phyloP scores from a whole-genome alignment of 768 basidiomycete genomes.

The Scleroderma citrinum region DNA sequence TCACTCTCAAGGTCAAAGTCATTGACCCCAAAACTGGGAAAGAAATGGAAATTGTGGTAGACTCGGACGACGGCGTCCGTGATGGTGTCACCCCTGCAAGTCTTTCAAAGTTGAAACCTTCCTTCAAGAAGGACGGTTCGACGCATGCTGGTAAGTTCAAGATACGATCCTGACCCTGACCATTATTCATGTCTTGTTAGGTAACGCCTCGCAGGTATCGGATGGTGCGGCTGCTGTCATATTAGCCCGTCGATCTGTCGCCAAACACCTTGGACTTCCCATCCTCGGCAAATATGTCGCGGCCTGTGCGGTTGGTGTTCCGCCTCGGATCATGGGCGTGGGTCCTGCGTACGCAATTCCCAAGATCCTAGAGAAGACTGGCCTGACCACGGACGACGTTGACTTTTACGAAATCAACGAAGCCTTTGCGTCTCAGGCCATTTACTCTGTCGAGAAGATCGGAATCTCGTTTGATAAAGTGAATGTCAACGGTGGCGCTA shows the following conservation, averaged over 20 bases:
- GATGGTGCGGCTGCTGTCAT: constrained; percentile 92
- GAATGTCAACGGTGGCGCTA: constrained; percentile 84
- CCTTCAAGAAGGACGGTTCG: constrained; percentile 67
- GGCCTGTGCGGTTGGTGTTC: constrained; percentile 68
- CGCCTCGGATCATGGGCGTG: constrained; percentile 86
- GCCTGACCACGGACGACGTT: constrained; percentile 62
- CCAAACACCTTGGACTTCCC: constrained; percentile 78
- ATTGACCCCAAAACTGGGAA: constrained; percentile 72
- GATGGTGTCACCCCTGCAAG: constrained; percentile 78
- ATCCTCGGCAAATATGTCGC: constrained; percentile 82
- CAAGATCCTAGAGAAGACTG: constrained; percentile 57
- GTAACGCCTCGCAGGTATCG: constrained; percentile 86
- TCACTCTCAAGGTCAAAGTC: constrained; percentile 68
- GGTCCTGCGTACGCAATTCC: constrained; percentile 90
- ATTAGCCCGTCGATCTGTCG: constrained; percentile 72
- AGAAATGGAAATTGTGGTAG: constrained; percentile 61
- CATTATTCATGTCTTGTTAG: constrained; percentile 18
- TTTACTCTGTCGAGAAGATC: constrained; percentile 65
- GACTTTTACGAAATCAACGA: constrained; percentile 94
- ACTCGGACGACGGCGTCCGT: constrained; percentile 80
- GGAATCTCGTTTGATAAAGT: constrained; percentile 73
- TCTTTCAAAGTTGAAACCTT: constrained; percentile 78
- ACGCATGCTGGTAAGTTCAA: constrained; percentile 61
- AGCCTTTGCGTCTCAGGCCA: constrained; percentile 80
- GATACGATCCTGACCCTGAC: neutral